Conservation (phyloP, 176 grass and related monocot species). For the Areca catechu region DNA sequence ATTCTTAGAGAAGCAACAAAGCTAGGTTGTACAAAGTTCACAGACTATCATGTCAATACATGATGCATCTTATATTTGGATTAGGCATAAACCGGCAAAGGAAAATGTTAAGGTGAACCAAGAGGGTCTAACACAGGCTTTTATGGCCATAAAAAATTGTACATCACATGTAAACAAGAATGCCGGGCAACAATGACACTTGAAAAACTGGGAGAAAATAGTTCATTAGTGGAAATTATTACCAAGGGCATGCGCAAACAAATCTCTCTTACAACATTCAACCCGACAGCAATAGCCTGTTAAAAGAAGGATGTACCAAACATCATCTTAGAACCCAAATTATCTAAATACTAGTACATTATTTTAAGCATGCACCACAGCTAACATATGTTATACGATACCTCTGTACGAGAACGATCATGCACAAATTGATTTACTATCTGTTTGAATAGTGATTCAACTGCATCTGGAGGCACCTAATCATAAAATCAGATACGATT, state of each 20-base stretch:
- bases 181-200: no score
- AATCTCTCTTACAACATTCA: conserved; percentile 94
- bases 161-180: no score
- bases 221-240: conserved; percentile 2
- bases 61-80: no score
- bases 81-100: no score
- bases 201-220: no score
- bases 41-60: no score
- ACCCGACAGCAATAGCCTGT: conserved; percentile 87
- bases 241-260: conserved; percentile 92
- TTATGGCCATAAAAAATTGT: no score
- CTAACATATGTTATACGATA: conserved; percentile 13
- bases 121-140: no score
- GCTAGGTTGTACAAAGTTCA: no score
- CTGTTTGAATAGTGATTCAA: conserved; percentile 91
- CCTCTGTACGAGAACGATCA: conserved; percentile 88
- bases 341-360: not conserved
- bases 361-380: not conserved
- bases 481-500: conserved; percentile 4
- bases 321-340: not conserved
- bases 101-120: no score
- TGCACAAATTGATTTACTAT: conserved; percentile 99
- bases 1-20: no score
- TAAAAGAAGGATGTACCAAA: not conserved
- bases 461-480: conserved; percentile 90